Percentiles rank a stretch among this genome's conserved stretches.
phyloP scores from a whole-genome alignment of 2,329 filamentous ascomycete species.

The Cercospora sp. region DNA sequence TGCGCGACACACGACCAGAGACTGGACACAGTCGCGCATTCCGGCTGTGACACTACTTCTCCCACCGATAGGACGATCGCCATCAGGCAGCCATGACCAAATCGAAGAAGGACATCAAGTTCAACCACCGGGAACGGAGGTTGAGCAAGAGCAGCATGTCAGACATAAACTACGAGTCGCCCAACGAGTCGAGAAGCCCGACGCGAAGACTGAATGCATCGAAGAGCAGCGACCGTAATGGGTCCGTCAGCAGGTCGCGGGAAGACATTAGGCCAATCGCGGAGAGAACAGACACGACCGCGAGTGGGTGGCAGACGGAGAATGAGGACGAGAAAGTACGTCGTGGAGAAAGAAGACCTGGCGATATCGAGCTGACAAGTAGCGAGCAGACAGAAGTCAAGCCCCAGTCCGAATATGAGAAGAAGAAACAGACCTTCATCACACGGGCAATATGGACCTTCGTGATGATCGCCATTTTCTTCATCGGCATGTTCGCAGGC shows the following conservation, averaged over 20 bases:
- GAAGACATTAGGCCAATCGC: constrained; percentile 26
- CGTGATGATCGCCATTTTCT: constrained; percentile 94
- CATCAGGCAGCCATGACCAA: constrained; percentile 47
- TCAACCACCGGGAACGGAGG: constrained; percentile 58
- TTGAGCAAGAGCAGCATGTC: constrained; percentile 64
- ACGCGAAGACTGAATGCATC: constrained; percentile 45
- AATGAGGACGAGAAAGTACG: constrained; percentile 37
- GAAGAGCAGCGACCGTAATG: constrained; percentile 53
- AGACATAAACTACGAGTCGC: constrained; percentile 35
- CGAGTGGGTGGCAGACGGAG: constrained; percentile 39
- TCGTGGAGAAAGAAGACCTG: background rate
- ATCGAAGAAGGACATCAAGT: constrained; percentile 61
- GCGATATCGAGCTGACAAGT: constrained; percentile 1
- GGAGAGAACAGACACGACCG: constrained; percentile 32
- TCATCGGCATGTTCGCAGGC: constrained; percentile 86
- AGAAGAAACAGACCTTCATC: constrained; percentile 98
- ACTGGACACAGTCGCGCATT: background rate
- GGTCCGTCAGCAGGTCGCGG: constrained; percentile 30
- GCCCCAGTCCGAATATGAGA: constrained; percentile 73
- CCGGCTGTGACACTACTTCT: background rate
- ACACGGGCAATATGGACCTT: constrained; percentile 97
- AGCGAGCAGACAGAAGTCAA: constrained; percentile 22
- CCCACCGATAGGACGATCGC: background rate
- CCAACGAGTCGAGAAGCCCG: constrained; percentile 31
- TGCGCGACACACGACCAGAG: background rate